A percentile compares a stretch with the other conserved stretches of the same genome.
Conservation (phyloP, 1,284 basidiomycete species). For the Inonotus hispidus region DNA sequence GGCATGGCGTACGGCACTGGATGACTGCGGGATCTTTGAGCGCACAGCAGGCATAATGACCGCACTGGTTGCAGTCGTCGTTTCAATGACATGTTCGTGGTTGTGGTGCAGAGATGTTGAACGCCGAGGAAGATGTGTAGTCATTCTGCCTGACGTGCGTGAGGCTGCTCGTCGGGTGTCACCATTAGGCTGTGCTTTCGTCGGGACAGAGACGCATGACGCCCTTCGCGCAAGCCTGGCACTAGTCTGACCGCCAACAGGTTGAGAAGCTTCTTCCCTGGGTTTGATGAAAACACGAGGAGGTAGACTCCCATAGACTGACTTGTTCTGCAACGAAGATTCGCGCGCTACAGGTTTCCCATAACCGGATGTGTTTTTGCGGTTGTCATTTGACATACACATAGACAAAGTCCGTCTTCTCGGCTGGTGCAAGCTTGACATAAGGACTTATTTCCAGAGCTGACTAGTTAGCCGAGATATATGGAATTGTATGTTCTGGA, state of each 20-base stretch:
- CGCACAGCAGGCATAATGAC: not conserved
- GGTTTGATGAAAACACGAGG: constrained; percentile 10
- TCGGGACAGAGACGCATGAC: not conserved
- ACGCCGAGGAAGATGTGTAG: not conserved
- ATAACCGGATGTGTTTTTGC: not conserved
- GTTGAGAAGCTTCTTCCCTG: not conserved
- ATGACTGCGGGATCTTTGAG: not conserved
- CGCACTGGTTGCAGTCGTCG: not conserved
- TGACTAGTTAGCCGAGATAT: not conserved
- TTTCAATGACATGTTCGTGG: too few relatives aligned
- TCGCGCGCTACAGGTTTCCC: not conserved
- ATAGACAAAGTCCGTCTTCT: not conserved
- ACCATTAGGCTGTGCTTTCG: not conserved
- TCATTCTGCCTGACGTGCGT: not conserved
- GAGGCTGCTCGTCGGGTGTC: not conserved
- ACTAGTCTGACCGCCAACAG: not conserved
- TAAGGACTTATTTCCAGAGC: not conserved
- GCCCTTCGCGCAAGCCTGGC: constrained; percentile 3
- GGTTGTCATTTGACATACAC: not conserved
- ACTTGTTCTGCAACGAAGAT: not conserved
- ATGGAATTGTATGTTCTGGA: not conserved
- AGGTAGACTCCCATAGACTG: not conserved
- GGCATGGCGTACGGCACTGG: not conserved
- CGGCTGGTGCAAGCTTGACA: not conserved
- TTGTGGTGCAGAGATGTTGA: not conserved